phyloP scores from a whole-genome alignment of 495 filamentous ascomycete genomes.

The Paragyromitra xinjiangensis region DNA sequence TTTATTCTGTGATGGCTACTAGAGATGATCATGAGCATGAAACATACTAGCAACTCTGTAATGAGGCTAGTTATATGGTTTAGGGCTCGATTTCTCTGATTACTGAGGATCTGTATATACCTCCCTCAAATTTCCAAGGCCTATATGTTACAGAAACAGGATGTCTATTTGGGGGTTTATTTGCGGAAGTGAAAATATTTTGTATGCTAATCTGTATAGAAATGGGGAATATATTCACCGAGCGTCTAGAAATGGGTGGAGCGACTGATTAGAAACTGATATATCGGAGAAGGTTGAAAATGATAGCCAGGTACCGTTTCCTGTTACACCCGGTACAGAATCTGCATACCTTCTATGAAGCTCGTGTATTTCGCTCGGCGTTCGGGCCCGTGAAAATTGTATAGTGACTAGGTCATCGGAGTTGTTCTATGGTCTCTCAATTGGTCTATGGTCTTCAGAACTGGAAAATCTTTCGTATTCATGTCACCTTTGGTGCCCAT shows the following conservation, averaged over 20 bases:
- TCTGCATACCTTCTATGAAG: neutral
- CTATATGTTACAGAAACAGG: no score
- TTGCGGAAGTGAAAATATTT: no score
- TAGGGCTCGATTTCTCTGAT: no score
- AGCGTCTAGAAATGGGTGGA: neutral
- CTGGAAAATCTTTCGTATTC: neutral
- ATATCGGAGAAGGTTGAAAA: neutral
- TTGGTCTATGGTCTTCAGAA: neutral
- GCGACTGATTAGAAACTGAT: constrained; percentile 8
- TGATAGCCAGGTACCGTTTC: constrained; percentile 30
- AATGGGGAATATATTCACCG: no score
- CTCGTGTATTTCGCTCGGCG: constrained; percentile 4
- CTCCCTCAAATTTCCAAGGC: no score
- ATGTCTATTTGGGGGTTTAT: no score
- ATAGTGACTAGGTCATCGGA: neutral
- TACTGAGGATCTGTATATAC: no score
- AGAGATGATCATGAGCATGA: no score
- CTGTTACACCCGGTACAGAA: constrained; percentile 4
- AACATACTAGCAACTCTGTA: no score
- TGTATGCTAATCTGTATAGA: no score
- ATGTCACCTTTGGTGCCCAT: neutral
- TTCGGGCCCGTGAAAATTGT: neutral
- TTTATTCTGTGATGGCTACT: no score
- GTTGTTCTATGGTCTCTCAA: neutral
- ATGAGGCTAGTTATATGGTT: no score